Conservation (phyloP, 2,329 filamentous ascomycete species). For the Atkinsonella hypoxylon region DNA sequence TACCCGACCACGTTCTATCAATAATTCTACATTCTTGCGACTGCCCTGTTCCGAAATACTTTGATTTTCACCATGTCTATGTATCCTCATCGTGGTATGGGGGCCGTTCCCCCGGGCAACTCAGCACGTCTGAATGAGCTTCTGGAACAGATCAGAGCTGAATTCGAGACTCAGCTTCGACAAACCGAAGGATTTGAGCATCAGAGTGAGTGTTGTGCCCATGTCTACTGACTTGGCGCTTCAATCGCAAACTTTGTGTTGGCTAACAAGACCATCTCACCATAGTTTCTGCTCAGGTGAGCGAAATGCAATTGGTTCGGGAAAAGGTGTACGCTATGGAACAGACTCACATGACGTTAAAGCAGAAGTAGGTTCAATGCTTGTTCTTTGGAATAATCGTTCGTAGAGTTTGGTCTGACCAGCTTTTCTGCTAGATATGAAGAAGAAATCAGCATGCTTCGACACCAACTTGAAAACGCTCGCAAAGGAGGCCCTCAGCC, state of each 20-base stretch:
- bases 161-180: conserved; percentile 78
- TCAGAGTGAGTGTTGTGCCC: conserved; percentile 57
- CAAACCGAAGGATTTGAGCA: conserved; percentile 82
- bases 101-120: conserved; percentile 48
- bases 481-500: conserved; percentile 49
- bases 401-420: conserved; percentile 5
- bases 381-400: conserved; percentile 3
- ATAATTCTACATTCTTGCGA: not conserved
- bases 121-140: conserved; percentile 72
- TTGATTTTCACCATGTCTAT: conserved; percentile 46
- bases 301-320: conserved; percentile 89
- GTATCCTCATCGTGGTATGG: conserved; percentile 86
- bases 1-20: not conserved
- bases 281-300: conserved; percentile 76
- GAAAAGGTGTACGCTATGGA: conserved; percentile 91
- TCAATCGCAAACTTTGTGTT: not conserved
- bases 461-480: conserved; percentile 72
- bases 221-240: not conserved
- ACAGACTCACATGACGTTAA: conserved; percentile 76
- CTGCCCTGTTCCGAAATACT: not conserved
- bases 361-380: conserved; percentile 62
- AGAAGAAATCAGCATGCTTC: conserved; percentile 74
- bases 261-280: not conserved
- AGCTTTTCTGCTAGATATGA: conserved; percentile 59
- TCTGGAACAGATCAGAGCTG: conserved; percentile 76